A percentile compares a stretch with the other conserved stretches of the same genome.
Conservation (phyloP, 2,329 filamentous ascomycete species). For the Hypoxylon sp. region DNA sequence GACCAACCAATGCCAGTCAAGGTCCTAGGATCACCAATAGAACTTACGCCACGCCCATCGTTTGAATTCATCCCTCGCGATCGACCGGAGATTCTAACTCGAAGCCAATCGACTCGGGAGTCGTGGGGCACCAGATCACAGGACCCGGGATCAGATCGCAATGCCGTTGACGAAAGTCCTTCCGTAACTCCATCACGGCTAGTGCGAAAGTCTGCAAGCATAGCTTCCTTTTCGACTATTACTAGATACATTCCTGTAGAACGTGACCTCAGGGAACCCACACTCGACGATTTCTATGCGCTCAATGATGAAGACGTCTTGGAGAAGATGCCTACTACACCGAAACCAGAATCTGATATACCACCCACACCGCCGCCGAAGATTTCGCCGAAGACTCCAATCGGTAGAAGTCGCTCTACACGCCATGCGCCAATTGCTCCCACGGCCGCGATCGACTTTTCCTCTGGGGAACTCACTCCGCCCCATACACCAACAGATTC, state of each 20-base stretch:
- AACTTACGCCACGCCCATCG: slow-evolving; percentile 32
- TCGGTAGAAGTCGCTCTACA: slow-evolving; percentile 34
- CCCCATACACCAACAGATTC: slow-evolving; percentile 49
- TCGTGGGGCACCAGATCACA: slow-evolving; percentile 48
- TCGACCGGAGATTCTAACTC: slow-evolving; percentile 1
- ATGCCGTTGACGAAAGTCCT: slow-evolving; percentile 22
- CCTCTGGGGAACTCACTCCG: slow-evolving; percentile 49
- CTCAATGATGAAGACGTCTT: slow-evolving; percentile 72
- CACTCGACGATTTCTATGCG: slow-evolving; percentile 67
- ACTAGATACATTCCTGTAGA: slow-evolving; percentile 49
- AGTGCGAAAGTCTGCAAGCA: slow-evolving; percentile 50
- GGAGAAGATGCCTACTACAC: slow-evolving; percentile 56
- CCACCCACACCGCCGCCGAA: slow-evolving; percentile 52
- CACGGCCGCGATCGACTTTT: slow-evolving; percentile 32
- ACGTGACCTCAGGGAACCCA: slow-evolving; percentile 64
- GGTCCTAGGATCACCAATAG: slow-evolving; percentile 33
- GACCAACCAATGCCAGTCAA: slow-evolving; percentile 41
- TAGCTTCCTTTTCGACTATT: slow-evolving; percentile 50
- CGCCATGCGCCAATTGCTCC: slow-evolving; percentile 34
- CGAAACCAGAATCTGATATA: slow-evolving; percentile 31
- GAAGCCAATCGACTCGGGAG: slow-evolving; percentile 41
- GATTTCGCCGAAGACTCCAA: slow-evolving; percentile 41
- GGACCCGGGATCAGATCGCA: slow-evolving; percentile 38
- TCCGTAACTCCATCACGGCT: slow-evolving; percentile 37
- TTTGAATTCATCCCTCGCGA: slow-evolving; percentile 12